These are phyloP conservation scores for Magnaporthiopsis rhizophila DNA, from an alignment of 2,329 filamentous ascomycete genomes.

Conservation along the genomic window DNA sequence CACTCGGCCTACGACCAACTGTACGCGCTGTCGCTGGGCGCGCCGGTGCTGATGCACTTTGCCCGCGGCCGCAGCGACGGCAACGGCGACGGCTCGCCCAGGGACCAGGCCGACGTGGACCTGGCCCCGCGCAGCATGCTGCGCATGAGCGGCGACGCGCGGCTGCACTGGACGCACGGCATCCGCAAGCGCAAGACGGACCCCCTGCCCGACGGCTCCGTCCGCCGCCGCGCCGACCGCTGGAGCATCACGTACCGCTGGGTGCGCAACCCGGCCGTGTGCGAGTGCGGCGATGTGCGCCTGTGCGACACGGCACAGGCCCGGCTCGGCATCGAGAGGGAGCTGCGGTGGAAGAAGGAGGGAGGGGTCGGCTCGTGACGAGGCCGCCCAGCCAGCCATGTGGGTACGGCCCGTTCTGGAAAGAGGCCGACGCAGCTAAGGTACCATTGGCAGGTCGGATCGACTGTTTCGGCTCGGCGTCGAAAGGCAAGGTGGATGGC, in stretches of 20 bases:
- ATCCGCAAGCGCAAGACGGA: slow-evolving; percentile 32
- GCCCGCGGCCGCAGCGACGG: slow-evolving; percentile 14
- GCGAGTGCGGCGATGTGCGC: slow-evolving; percentile 40
- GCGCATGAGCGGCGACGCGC: slow-evolving; percentile 39
- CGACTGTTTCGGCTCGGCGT: too few relatives aligned
- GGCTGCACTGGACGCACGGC: slow-evolving; percentile 37
- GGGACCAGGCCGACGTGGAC: slow-evolving; percentile 33
- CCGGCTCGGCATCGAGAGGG: slow-evolving; percentile 35
- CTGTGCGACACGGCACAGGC: slow-evolving; percentile 45
- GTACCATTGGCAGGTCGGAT: too few relatives aligned
- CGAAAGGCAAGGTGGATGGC: too few relatives aligned
- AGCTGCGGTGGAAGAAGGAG: slow-evolving; percentile 38
- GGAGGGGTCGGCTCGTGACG: not conserved
- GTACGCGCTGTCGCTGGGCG: slow-evolving; percentile 35
- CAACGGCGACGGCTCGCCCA: slow-evolving; percentile 4
- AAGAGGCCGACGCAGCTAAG: too few relatives aligned
- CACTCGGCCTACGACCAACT: slow-evolving; percentile 40
- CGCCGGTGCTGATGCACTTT: slow-evolving; percentile 37
- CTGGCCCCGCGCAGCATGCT: slow-evolving; percentile 41
- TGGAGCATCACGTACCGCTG: slow-evolving; percentile 51
- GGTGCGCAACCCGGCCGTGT: slow-evolving; percentile 36
- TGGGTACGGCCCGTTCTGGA: too few relatives aligned
- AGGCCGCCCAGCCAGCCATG: not conserved
- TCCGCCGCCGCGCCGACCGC: slow-evolving; percentile 33
- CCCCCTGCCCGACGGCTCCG: slow-evolving; percentile 33